Evolutionary conservation across 768 basidiomycete genomes (phyloP), one percentile per base, ranked within the genome.

Genomic region (Boletus reticulatus): DNA sequence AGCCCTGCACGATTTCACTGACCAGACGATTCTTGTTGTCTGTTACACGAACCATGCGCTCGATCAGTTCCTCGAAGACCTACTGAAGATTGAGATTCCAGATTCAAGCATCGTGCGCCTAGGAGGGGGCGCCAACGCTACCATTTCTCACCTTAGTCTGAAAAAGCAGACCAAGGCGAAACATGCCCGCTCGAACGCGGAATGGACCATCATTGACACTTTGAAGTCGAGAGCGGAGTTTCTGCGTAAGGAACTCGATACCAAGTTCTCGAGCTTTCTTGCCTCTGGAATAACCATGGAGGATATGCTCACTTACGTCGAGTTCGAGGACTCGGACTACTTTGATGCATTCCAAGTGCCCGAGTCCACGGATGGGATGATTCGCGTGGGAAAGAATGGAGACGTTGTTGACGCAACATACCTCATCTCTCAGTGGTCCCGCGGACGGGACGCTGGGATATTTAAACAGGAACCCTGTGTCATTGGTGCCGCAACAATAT

Each of bases 41-140:
- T 87, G 85, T 59, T 88, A 80, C 56, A 89, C 87, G 0, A 88
- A 89, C 57, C 87, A 89, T 54, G 87, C 87, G 0, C 76, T 89
- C 0, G 87, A 88, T 61, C 81, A 87, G 55, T 84, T 89, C 50
- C 74, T 89, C 2, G 80, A 81, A 50, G 80, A 83, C 54, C 74
- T 89, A 1, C 62, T 89, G 4, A 75, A 81, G 43, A 82, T 84
- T 34, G 85, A 83, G 1, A 84, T 89, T 7, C 81, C 84, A 0
- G 47, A 52, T 0, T 6, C 43, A 1, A 73, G 60, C 31, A 79
- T 89, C 53, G 79, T 82, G 16, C 79, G 87, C 0, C 70, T 88
- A 0, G 76, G 76, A 9, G 78, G 86, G 2, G 85, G 86, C 58
- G 75, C 78, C 0, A 83, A 82, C 4, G 0, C 70, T 0, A 60